Evolutionary conservation across 495 filamentous ascomycete genomes (phyloP).

Genomic region (Alectoria sarmentosa): DNA sequence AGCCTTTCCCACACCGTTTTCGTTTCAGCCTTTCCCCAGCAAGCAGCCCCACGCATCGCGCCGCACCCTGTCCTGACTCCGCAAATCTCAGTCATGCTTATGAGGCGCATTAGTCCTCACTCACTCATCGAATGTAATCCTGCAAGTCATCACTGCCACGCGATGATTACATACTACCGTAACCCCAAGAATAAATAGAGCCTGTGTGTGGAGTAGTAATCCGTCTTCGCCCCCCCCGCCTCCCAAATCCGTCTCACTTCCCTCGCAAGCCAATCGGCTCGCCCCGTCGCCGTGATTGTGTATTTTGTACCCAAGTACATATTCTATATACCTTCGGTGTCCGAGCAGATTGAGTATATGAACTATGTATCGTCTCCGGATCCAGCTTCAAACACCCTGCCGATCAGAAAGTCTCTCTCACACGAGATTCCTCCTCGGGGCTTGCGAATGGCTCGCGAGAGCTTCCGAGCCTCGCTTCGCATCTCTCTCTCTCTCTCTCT

Average conservation of each 20-base stretch:
- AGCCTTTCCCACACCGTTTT: background rate
- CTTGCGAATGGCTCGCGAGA: no score
- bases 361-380: no score
- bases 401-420: no score
- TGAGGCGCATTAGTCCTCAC: no score
- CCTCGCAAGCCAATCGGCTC: conserved; percentile 8
- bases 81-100: conserved; percentile 1
- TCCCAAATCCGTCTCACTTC: background rate
- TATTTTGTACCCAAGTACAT: no score
- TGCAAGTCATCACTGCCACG: conserved; percentile 1
- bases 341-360: no score
- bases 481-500: no score
- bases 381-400: no score
- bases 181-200: background rate
- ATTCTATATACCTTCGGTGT: no score
- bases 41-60: background rate
- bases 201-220: background rate
- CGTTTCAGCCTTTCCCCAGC: conserved; percentile 7
- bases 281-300: background rate
- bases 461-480: no score
- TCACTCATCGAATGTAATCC: background rate
- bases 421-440: no score
- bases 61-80: background rate
- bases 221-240: background rate
- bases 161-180: background rate